phyloP scores from a whole-genome alignment of 768 basidiomycete species.

The Boletus edulis region DNA sequence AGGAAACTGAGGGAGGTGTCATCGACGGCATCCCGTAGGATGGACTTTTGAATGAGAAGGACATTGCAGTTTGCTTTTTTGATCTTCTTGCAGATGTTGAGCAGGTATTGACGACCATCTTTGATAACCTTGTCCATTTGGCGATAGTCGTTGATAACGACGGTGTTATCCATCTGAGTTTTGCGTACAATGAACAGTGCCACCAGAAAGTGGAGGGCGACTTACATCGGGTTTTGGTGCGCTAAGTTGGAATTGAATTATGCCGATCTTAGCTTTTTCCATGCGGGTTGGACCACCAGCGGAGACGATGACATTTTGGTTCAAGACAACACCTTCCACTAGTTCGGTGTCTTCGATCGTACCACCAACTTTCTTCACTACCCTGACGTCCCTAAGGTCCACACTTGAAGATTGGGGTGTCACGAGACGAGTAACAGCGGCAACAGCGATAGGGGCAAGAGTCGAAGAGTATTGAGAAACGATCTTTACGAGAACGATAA shows the following conservation, averaged over 20 bases:
- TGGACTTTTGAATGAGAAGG: constrained; percentile 98
- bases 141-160: constrained; percentile 98
- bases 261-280: constrained; percentile 98
- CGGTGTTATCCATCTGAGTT: constrained; percentile 96
- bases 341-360: constrained; percentile 99
- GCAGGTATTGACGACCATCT: constrained; percentile 95
- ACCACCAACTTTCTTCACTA: constrained; percentile 98
- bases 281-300: constrained; percentile 93
- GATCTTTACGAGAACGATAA: constrained; percentile 53
- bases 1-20: constrained; percentile 97
- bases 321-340: constrained; percentile 94
- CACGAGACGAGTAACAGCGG: constrained; percentile 88
- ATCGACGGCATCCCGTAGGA: constrained; percentile 98
- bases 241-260: constrained; percentile 97
- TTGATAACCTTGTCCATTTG: constrained; percentile 99
- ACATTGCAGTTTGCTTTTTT: constrained; percentile 99
- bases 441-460: constrained; percentile 98
- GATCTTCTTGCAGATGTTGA: constrained; percentile 98
- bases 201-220: not conserved
- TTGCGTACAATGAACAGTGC: not conserved
- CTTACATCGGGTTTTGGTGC: constrained; percentile 96
- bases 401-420: constrained; percentile 91
- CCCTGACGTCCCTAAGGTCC: constrained; percentile 91
- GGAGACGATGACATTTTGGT: constrained; percentile 88
- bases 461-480: constrained; percentile 99